Base-by-base conservation (phyloP, 2,329 filamentous ascomycete species). In the Ilyonectria mors-panacis region DNA sequence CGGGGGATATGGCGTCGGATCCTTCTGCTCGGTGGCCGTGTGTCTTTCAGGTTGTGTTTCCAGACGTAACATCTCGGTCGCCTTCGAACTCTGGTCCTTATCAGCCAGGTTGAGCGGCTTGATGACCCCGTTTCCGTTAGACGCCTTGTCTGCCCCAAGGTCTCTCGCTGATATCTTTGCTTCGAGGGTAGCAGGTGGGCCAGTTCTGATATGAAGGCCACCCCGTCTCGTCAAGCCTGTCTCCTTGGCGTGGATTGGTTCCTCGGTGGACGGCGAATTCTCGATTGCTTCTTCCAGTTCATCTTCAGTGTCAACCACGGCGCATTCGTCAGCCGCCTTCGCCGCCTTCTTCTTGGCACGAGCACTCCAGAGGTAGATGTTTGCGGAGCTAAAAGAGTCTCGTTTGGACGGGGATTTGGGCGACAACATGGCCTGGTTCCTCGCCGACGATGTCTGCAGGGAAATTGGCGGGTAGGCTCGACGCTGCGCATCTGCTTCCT, bases 381-480 rank as follows among this genome's bases (percentile, higher is more conserved):
- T 80, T 55, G 76, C 26, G 26, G 26, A 26, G 26, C 26, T 26
- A 6, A 26, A 71, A 4, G 77, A 71, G 2, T 80, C 80, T 6
- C 79, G 77, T 19, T 76, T 65, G 0, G 75, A 61, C 1, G 78
- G 73, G 1, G 77, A 71, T 13, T 77, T 75, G 2, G 78, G 74
- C 1, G 76, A 75, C 7, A 77, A 66, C 9, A 76, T 62, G 1
- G 74, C 71, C n/a, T 77, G 76, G 6, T 73, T 72, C 54, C 76
- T 78, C 5, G 67, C 68, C 0, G 75, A 69, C 2, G 70, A 60
- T 6, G 74, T 78, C n/a, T 78, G 76, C 28, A 79, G 76, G 1
- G 81, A 78, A 54, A 81, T 82, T 8, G 81, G 81, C 1, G 81
- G 81, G 37, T 82, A 82, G 1, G 77, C 73, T 57, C 78, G 73